phyloP scores from a whole-genome alignment of 495 filamentous ascomycete species.

The Annulohypoxylon maeteangense region DNA sequence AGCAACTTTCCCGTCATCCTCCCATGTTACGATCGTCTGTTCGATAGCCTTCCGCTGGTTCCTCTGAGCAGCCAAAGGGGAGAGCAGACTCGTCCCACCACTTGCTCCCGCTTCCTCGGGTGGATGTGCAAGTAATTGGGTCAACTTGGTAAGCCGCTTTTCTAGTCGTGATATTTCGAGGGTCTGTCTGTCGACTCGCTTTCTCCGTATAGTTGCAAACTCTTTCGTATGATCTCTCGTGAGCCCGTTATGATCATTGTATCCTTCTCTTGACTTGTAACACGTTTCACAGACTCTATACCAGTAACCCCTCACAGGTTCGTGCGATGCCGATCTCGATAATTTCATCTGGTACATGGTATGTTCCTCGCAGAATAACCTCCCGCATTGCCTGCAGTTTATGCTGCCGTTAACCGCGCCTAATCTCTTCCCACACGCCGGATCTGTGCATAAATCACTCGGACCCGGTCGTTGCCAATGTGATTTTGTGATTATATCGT shows the following conservation, averaged over 20 bases:
- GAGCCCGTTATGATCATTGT: constrained; percentile 85
- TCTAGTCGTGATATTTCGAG: constrained; percentile 90
- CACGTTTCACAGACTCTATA: constrained; percentile 97
- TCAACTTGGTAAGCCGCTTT: constrained; percentile 90
- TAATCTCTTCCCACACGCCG: constrained; percentile 80
- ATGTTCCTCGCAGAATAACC: constrained; percentile 95
- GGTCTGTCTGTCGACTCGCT: constrained; percentile 81
- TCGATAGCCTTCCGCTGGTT: constrained; percentile 81
- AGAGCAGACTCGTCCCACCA: constrained; percentile 46
- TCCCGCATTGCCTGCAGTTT: constrained; percentile 92
- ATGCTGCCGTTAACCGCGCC: constrained; percentile 83
- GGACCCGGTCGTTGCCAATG: constrained; percentile 85
- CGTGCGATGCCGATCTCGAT: constrained; percentile 86
- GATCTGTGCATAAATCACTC: constrained; percentile 88
- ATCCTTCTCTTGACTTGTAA: constrained; percentile 94
- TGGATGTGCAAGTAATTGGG: constrained; percentile 78
- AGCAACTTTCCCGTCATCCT: constrained; percentile 84
- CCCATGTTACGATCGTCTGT: constrained; percentile 92
- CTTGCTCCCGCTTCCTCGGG: constrained; percentile 66
- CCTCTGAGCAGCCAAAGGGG: constrained; percentile 58
- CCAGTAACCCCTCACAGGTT: constrained; percentile 93
- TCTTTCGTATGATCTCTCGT: constrained; percentile 73
- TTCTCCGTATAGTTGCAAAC: constrained; percentile 75
- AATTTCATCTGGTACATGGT: constrained; percentile 99
- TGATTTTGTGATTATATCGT: constrained; percentile 84